Conservation (phyloP, 345 rosid genomes). For the Ricinus communis region DNA sequence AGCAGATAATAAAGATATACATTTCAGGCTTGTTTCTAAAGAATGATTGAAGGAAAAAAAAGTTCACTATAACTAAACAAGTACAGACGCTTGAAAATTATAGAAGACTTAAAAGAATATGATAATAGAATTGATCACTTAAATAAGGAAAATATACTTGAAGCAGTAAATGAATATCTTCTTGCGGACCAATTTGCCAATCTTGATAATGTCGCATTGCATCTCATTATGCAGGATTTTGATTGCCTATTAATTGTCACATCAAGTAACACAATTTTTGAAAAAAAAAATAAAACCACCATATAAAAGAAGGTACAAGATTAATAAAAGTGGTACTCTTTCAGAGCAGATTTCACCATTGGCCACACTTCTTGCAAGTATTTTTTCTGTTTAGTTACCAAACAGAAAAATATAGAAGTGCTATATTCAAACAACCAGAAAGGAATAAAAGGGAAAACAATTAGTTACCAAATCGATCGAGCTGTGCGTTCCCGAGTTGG, state of each 20-base stretch:
- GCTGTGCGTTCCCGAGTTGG: no score
- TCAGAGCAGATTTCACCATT: constrained; percentile 68
- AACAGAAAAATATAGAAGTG: no score
- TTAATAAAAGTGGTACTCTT: no score
- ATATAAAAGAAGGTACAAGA: no score
- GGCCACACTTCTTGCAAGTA: constrained; percentile 91
- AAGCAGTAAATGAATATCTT: constrained; percentile 45
- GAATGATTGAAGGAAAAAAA: neutral
- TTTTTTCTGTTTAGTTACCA: constrained; percentile 51
- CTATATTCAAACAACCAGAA: no score
- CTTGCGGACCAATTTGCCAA: constrained; percentile 73
- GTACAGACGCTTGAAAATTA: neutral
- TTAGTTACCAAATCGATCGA: no score
- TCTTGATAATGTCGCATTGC: constrained; percentile 90
- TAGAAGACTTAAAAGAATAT: neutral
- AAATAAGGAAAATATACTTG: no score
- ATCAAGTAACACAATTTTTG: constrained; percentile 9
- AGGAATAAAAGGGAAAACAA: no score
- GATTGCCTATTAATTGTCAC: constrained; percentile 61
- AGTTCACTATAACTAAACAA: neutral
- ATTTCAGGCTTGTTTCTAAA: neutral
- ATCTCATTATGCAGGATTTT: constrained; percentile 73
- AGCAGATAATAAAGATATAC: neutral
- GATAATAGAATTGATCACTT: neutral
- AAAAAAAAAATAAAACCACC: no score